Conservation (phyloP, 768 basidiomycete genomes). For the Clavulina sp. region DNA sequence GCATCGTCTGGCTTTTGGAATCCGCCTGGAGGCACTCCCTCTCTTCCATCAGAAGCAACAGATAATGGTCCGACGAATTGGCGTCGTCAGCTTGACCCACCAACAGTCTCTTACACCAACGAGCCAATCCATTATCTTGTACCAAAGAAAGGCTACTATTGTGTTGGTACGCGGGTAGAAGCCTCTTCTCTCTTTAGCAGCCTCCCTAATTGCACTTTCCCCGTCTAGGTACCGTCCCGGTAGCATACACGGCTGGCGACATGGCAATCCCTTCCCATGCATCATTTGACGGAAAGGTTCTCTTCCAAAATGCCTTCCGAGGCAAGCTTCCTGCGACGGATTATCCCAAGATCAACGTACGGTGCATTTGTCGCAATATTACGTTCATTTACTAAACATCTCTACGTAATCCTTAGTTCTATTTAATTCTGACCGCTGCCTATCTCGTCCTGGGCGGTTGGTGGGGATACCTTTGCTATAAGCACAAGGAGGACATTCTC, state of each 20-base stretch:
- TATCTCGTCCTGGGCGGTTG: slow-evolving; percentile 47
- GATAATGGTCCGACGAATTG: slow-evolving; percentile 29
- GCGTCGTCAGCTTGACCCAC: slow-evolving; percentile 11
- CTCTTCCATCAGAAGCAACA: slow-evolving; percentile 27
- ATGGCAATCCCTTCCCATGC: slow-evolving; percentile 45
- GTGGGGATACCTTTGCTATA: slow-evolving; percentile 78
- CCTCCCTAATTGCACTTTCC: background rate
- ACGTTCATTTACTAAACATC: slow-evolving; percentile 12
- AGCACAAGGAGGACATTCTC: slow-evolving; percentile 63
- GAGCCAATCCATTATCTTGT: slow-evolving; percentile 72
- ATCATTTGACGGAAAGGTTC: slow-evolving; percentile 55
- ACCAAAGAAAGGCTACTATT: slow-evolving; percentile 83
- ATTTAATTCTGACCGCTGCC: slow-evolving; percentile 65
- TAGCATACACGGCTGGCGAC: slow-evolving; percentile 44
- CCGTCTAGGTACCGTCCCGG: slow-evolving; percentile 60
- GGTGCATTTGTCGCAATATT: slow-evolving; percentile 20
- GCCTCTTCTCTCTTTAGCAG: background rate
- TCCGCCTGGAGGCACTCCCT: slow-evolving; percentile 41
- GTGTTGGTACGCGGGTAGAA: slow-evolving; percentile 49
- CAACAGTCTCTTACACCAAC: slow-evolving; percentile 25
- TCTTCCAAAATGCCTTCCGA: slow-evolving; percentile 76
- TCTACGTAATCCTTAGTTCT: slow-evolving; percentile 40
- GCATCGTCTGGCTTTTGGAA: slow-evolving; percentile 30
- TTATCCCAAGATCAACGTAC: slow-evolving; percentile 90
- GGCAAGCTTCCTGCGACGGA: slow-evolving; percentile 84